Evolutionary conservation across 1,139 yeast species (phyloP), one percentile per base, ranked within the genome.

Genomic region (Yamadazyma atlantica): DNA sequence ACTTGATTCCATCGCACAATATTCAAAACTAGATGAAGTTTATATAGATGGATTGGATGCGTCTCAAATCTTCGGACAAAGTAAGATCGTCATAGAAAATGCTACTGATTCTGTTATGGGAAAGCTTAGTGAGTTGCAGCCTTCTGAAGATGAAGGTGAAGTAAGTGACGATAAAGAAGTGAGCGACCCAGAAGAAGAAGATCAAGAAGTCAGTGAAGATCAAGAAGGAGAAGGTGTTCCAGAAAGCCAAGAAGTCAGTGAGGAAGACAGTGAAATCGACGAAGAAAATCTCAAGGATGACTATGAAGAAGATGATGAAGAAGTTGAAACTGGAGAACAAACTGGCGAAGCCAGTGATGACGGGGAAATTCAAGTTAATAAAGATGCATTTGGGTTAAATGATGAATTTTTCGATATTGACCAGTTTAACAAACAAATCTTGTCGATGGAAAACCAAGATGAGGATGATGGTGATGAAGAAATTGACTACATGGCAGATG

Each of bases 41-140:
- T 81, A 83, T 50, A 73, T 85, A 18, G 95, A 88, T 38, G 97
- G 97, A 1, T 69, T 92, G 41, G 96, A 87, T 57, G 82, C 96
- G 12, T 78, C 85, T 30, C 97, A 92, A 58, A 90, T 92, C 0
- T 92, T 90, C 87, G 95, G 95, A 38, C 97, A 92, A 60, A 82
- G 88, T 3, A 87, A 85, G 60, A 75, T 92, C 67, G 83, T 92
- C 21, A 69, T 88, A 32, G 66, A 60, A 36, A 59, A 55, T 14
- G 58, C 55, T 9, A 55, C 56, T 5, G 53, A 53, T 33, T 38
- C 70, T 39, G 64, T 85, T 37, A 66, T 71, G 46, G 72, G 66
- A 42, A 47, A 36, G 38, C 40, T 41, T 32, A 42, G 34, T 33
- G 49, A 38, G 33, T 53, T 75, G 38, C 14, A 27, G 21, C 32